Evolutionary conservation across 257 asterid genomes (phyloP), one percentile per base, ranked within the genome.

Genomic region (Rehmannia glutinosa): DNA sequence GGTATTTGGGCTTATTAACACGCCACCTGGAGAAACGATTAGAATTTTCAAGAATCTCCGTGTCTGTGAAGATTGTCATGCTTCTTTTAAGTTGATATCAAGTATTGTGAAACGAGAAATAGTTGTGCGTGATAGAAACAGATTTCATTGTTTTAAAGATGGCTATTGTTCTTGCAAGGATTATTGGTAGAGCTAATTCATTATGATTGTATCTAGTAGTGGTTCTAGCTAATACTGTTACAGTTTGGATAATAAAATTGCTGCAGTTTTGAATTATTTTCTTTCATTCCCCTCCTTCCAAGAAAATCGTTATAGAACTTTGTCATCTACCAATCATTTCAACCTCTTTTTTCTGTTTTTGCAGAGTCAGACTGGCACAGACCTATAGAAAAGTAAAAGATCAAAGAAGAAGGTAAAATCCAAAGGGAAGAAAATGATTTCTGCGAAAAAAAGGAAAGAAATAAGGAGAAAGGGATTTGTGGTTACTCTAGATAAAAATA

Each of bases 11-110:
- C 70, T 86, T 47, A 66, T 84, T 19, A 82, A 70, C 57, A 82
- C 84, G 17, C 62, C 75, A 20, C 69, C 83, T 5, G 84, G 90
- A 27, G 79, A 68, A 45, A 73, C 73, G n/a, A 69, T 89, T 42
- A 76, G 95, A 59, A 81, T 86, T 23, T 78, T 81, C 54, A 86
- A 86, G 78, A 89, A 84, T 73, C 88, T 89, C 60, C 85, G 92
- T 0, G 80, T 89, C 2, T 87, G 92, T 78, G 92, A 89, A 75
- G 95, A 89, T 50, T 86, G 95, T 21, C 91, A 83, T 63, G 77
- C 77, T 36, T 79, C 83, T 23, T 79, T 87, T 47, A 89, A 89
- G 78, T n/a, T 87, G 69, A 70, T 84, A n/a, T 89, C 92, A 3
- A 70, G 77, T 52, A 78, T 85, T 69, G 75, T 47, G 57, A 25